Evolutionary conservation across 1,139 yeast genomes (phyloP).

Genomic region (Sugiyamaella sp.): DNA sequence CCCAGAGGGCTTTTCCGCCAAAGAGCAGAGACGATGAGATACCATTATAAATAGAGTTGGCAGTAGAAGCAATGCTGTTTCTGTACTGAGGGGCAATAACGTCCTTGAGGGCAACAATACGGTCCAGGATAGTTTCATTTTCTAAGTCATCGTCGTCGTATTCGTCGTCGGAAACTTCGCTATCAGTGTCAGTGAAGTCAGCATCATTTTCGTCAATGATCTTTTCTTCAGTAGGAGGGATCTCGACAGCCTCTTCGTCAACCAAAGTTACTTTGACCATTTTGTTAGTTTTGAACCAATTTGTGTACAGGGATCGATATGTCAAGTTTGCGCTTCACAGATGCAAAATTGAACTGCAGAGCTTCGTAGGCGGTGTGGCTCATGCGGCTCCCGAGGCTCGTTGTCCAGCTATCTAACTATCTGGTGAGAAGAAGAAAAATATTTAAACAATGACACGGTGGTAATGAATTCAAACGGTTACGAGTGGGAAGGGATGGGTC

Average conservation of each 20-base stretch:
- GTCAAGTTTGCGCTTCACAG: neutral
- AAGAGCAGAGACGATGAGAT: constrained; percentile 51
- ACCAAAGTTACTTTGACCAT: constrained; percentile 80
- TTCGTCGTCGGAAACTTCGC: constrained; percentile 49
- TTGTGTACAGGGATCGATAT: neutral
- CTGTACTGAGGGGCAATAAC: constrained; percentile 90
- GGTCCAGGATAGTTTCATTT: constrained; percentile 81
- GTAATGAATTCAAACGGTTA: too few relatives aligned
- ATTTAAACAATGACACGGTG: too few relatives aligned
- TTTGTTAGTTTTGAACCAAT: constrained; percentile 29
- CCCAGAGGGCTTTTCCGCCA: constrained; percentile 82
- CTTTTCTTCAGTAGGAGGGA: constrained; percentile 47
- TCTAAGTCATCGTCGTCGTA: constrained; percentile 72
- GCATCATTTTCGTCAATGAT: constrained; percentile 38
- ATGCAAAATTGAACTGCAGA: constrained; percentile 8
- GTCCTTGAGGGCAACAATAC: constrained; percentile 89
- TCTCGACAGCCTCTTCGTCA: constrained; percentile 47
- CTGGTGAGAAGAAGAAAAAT: too few relatives aligned
- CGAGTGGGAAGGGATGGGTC: too few relatives aligned
- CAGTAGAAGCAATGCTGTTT: constrained; percentile 45
- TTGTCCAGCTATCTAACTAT: neutral
- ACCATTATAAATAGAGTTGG: constrained; percentile 40
- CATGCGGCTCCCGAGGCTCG: neutral
- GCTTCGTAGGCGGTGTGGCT: constrained; percentile 4
- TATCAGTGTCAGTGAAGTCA: constrained; percentile 41